phyloP scores from a whole-genome alignment of 2,329 filamentous ascomycete genomes.

The Neospermospora avenae region DNA sequence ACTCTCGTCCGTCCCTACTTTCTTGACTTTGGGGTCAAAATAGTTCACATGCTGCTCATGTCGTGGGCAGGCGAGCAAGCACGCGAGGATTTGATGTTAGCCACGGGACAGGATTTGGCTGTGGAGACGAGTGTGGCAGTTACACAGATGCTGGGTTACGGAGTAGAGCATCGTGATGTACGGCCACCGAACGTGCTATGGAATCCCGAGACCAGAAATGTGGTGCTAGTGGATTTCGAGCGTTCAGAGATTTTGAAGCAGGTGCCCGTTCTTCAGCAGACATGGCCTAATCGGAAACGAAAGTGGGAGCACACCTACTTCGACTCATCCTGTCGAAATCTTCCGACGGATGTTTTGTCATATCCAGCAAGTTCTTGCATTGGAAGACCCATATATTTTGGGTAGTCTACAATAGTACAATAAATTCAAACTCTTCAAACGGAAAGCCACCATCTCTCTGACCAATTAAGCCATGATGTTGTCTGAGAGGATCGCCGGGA shows the following conservation, averaged over 20 bases:
- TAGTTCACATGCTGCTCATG: constrained; percentile 26
- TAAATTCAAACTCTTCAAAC: no score
- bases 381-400: no score
- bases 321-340: neutral
- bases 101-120: constrained; percentile 19
- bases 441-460: no score
- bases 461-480: no score
- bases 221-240: constrained; percentile 27
- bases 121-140: constrained; percentile 18
- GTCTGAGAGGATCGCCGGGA: no score
- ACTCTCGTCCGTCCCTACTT: constrained; percentile 33
- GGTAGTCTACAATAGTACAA: no score
- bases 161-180: constrained; percentile 24
- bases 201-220: constrained; percentile 21
- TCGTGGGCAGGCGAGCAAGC: constrained; percentile 27
- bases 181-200: constrained; percentile 25
- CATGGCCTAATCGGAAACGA: constrained; percentile 11
- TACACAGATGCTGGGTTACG: constrained; percentile 15
- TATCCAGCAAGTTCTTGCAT: no score
- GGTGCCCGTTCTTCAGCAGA: constrained; percentile 12
- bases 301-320: neutral
- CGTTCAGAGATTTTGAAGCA: constrained; percentile 17
- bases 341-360: neutral
- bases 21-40: constrained; percentile 22
- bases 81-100: constrained; percentile 15